A percentile compares a stretch with the other conserved stretches of the same genome.
Conservation (phyloP, 164 flowering plant genomes). For the Macadamia integrifolia region DNA sequence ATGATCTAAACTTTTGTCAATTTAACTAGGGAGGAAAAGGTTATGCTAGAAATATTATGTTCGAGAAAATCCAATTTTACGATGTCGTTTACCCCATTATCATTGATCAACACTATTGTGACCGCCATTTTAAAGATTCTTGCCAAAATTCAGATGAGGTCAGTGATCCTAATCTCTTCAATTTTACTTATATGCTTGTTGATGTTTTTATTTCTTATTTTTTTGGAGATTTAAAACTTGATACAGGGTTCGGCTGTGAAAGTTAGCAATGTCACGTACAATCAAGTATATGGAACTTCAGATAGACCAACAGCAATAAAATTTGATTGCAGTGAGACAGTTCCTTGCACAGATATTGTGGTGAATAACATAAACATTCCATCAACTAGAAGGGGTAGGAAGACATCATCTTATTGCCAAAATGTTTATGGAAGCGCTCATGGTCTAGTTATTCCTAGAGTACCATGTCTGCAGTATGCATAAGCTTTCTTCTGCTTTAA, state of each 20-base stretch:
- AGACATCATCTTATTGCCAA: constrained; percentile 8
- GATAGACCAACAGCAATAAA: constrained; percentile 12
- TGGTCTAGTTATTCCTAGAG: neutral
- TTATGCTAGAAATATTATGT: constrained; percentile 14
- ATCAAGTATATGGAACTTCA: constrained; percentile 21
- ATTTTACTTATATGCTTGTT: neutral
- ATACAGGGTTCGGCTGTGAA: constrained; percentile 25
- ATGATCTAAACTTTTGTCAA: neutral
- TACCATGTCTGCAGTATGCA: neutral
- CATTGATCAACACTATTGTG: constrained; percentile 32
- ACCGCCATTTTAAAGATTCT: neutral
- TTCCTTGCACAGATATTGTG: constrained; percentile 24
- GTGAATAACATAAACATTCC: constrained; percentile 11
- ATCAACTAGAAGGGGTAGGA: neutral
- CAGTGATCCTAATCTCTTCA: neutral
- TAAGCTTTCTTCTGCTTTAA: too few species aligned
- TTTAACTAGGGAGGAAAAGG: constrained; percentile 27
- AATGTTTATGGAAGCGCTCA: constrained; percentile 8
- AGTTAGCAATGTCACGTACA: constrained; percentile 23
- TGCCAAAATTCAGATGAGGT: constrained; percentile 13
- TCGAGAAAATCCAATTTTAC: constrained; percentile 6
- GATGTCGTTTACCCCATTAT: constrained; percentile 17
- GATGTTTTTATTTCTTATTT: neutral
- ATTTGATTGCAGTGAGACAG: constrained; percentile 25
- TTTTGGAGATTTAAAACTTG: neutral